Base-by-base conservation (phyloP, 2,329 filamentous ascomycete species). In the Clarireedia sp. region DNA sequence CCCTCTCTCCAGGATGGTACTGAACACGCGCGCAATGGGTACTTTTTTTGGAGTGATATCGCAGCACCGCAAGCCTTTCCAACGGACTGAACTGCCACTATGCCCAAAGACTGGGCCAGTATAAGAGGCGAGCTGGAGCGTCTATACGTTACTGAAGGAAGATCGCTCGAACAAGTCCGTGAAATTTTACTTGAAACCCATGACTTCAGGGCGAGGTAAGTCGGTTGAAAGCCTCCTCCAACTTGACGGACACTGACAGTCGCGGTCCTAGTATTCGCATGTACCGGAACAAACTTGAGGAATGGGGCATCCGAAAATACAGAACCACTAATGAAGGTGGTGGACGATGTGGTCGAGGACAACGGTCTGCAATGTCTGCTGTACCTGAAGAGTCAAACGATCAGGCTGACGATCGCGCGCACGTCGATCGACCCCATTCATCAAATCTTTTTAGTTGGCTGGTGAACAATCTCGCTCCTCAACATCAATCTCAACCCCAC, bases 121-220 rank as follows among this genome's bases (percentile, higher is more conserved):
- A 55, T 58, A 41, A 59, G 59, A 41, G 56, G 49, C 46, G 57
- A 58, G 54, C 49, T 61, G 33, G 57, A 58, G 53, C 51, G 53
- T 36, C 56, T 62, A 9, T 61, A 62, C 40, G 49, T 57, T 12
- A 51, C 49, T 5, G 59, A 62, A 37, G 44, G 47, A 3, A 57
- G 44, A 47, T 38, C 59, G 21, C 45, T 62, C 29, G 44, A 60
- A 12, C 48, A 62, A 23, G 56, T 61, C 44, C 56, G 57, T 21
- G 43, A 56, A 10, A 57, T 57, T 8, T 38, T 62, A 17, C 50
- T 41, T 19, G 47, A 41, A 10, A 51, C 56, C 24, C 54, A 56
- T 37, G 51, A 51, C 26, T 62, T 61, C 37, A 53, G 51, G 56
- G 60, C 60, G 24, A 61, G 59, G 60, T 62, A 36, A 57, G 57